Conservation (phyloP, 1,139 yeast genomes). For the Pichia sp. region DNA sequence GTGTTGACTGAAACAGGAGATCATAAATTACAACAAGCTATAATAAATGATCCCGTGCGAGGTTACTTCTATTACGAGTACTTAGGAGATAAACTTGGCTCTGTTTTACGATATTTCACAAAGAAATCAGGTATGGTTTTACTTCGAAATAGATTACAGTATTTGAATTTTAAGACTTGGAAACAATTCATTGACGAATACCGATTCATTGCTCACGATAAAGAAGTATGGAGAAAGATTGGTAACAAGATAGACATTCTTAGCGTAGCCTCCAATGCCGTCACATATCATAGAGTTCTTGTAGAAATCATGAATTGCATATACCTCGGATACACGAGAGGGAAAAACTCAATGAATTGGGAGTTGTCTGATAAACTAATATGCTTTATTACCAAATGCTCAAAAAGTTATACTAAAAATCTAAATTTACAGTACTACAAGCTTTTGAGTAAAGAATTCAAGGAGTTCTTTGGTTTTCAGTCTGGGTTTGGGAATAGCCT, state of each 20-base stretch:
- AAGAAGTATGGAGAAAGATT: constrained; percentile 4
- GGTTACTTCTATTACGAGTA: constrained; percentile 12
- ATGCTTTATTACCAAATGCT: neutral
- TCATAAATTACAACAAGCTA: neutral
- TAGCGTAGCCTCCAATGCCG: neutral
- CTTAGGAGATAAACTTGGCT: constrained; percentile 7
- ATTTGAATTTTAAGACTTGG: constrained; percentile 1
- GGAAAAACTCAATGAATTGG: neutral
- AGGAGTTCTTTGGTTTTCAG: constrained; percentile 15
- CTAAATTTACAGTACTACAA: constrained; percentile 19
- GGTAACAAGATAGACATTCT: constrained; percentile 2
- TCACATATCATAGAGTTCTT: constrained; percentile 7
- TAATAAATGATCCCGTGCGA: constrained; percentile 8
- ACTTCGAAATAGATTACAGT: neutral
- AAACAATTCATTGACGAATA: constrained; percentile 3
- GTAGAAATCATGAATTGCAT: constrained; percentile 8
- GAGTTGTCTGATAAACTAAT: neutral
- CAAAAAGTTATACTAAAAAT: constrained; percentile 1
- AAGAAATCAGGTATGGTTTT: neutral
- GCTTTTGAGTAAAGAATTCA: constrained; percentile 22
- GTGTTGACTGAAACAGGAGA: constrained; percentile 3
- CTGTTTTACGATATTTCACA: neutral
- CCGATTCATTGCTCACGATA: constrained; percentile 3
- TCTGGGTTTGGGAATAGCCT: constrained; percentile 12
- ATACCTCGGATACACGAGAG: constrained; percentile 7